Evolutionary conservation across 306 rosid species (phyloP), one percentile per base, ranked within the genome.

Genomic region (Delonix regia): DNA sequence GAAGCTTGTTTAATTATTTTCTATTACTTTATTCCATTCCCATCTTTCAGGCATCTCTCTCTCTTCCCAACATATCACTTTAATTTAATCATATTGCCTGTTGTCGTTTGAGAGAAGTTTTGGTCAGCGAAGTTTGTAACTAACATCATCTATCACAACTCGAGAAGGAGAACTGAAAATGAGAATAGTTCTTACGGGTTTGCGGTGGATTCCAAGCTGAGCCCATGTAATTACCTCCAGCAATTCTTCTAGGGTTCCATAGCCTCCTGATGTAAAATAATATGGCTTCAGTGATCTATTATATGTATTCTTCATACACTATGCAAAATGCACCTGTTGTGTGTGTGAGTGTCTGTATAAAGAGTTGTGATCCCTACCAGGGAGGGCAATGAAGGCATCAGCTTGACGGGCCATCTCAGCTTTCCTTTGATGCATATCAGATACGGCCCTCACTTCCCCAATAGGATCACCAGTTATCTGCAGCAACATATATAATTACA

Each of bases 181-280:
- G 19, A 8, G 21, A 55, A 56, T 12, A 22, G 41, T 78, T 75
- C 91, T 83, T 78, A 95, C 99, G 33, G 99, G 99, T 85, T 96
- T 96, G 81, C 91, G 89, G 78, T 96, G 99, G 63, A 96, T 96
- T 47, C 99, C 98, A 65, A 96, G 98, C 83, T 96, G 99, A 81
- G 99, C 99, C 99, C 99, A 96, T 34, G 99, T 96, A 83, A 96
- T 96, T 73, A 96, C 96, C 87, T 96, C 99, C 4, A 96, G 92
- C 85, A 96, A 89, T 83, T 96, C 99, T 80, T 96, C 99, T 48
- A 96, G 94, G 7, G 99, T 96, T 59, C 99, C 99, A 74, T 96
- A 96, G 28, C 99, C 99, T 68, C 99, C 99, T 96, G 59, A 66
- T 18, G 70, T 66, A 19, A 75, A 53, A 38, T 9, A 60, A 61